Evolutionary conservation across 345 rosid genomes (phyloP).

Genomic region (Arabidopsis thaliana): TAIR10.1 NC_003076.8:2820001-2820500

Average conservation of each 20-base stretch:
- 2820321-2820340: constrained; percentile 98
- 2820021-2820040: constrained; percentile 51
- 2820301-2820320: constrained; percentile 97
- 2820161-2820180: constrained; percentile 94
- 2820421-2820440: too few relatives aligned
- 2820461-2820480: not conserved
- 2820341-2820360: constrained; percentile 98
- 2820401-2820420: not conserved
- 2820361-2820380: not conserved
- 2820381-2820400: not conserved
- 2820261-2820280: constrained; percentile 41
- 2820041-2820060: not conserved
- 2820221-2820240: constrained; percentile 4
- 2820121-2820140: constrained; percentile 97
- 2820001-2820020: constrained; percentile 98
- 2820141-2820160: constrained; percentile 93
- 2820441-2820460: not conserved
- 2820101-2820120: constrained; percentile 56
- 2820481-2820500: not conserved
- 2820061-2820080: not conserved
- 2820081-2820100: not conserved
- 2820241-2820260: not conserved
- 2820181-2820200: constrained; percentile 92
- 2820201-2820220: constrained; percentile 49
- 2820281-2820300: constrained; percentile 86